Evolutionary conservation across 2,329 filamentous ascomycete genomes (phyloP), one percentile per base, ranked within the genome.

Genomic region (Monilinia polystroma): DNA sequence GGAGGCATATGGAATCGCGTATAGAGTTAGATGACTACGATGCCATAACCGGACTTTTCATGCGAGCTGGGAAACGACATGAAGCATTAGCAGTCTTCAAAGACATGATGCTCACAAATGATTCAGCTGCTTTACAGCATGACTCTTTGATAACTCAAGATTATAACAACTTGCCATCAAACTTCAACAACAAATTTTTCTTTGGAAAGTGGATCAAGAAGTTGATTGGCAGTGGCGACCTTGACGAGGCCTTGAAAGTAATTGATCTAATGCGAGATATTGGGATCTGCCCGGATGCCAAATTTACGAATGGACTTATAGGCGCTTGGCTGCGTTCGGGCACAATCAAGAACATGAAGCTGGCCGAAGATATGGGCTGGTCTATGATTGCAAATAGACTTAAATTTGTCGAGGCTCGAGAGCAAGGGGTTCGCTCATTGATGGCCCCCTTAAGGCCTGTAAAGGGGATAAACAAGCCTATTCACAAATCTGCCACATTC

Each of bases 181-280:
- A 76, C 45, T 83, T 84, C 65, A 79, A 82, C 56, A 95, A 96
- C 77, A 88, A 89, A 70, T 94, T 92, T 78, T 91, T 97, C 77
- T 90, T 93, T 71, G 90, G 89, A 45, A 93, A 92, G 73, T 97
- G 93, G 93, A 84, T 96, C 74, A 94, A 94, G 77, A 87, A 90
- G 60, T 84, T 96, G 11, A 90, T 96, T 66, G 89, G 88, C 20
- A 85, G 88, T 67, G 87, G 87, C 2, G 85, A 92, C 70, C 79
- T 91, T 18, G 85, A 90, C 66, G 90, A 89, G 2, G 91, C 92
- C 3, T 82, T 85, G 63, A 85, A 86, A 68, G 91, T 96, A 11
- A 81, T 95, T 38, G 84, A 90, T 18, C 83, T 93, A 70, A 94
- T 96, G 90, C 86, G 88, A 72, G 81, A 84, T 63, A 86, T 85